Conservation (phyloP, 495 filamentous ascomycete species). For the Podospora sp. region DNA sequence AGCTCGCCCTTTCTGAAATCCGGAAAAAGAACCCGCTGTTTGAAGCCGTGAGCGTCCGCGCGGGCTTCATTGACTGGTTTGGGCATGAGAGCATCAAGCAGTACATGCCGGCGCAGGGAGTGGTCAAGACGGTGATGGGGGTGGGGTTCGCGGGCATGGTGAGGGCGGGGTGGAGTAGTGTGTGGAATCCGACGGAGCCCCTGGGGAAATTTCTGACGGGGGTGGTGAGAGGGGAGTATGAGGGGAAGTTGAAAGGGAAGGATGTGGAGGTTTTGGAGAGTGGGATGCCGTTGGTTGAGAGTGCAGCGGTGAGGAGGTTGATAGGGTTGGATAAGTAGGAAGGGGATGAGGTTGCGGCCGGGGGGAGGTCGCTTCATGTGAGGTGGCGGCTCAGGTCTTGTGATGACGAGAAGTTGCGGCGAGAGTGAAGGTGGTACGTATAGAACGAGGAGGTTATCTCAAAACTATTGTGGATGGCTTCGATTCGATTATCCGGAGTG, state of each 20-base stretch:
- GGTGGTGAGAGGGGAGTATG: constrained; percentile 59
- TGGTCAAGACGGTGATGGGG: constrained; percentile 19
- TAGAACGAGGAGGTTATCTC: no score
- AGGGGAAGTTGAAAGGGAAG: constrained; percentile 43
- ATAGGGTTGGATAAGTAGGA: constrained; percentile 36
- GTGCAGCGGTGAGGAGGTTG: constrained; percentile 51
- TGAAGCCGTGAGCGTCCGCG: constrained; percentile 54
- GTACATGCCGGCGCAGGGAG: constrained; percentile 42
- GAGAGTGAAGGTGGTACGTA: no score
- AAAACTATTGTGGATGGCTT: no score
- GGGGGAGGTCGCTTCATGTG: no score
- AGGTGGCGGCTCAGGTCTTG: no score
- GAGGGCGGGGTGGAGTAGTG: constrained; percentile 19
- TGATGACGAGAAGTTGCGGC: no score
- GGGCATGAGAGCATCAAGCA: constrained; percentile 53
- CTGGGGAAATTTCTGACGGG: constrained; percentile 51
- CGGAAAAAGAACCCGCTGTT: constrained; percentile 44
- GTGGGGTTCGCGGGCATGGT: constrained; percentile 28
- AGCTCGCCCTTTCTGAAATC: constrained; percentile 53
- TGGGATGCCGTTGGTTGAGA: constrained; percentile 50
- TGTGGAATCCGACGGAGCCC: constrained; percentile 45
- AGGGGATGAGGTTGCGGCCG: background rate
- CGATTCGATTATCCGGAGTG: no score
- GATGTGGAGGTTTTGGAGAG: constrained; percentile 47
- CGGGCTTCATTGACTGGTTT: constrained; percentile 53